Evolutionary conservation across 202 grass and related monocot species (phyloP).

Genomic region (Setaria italica): DNA sequence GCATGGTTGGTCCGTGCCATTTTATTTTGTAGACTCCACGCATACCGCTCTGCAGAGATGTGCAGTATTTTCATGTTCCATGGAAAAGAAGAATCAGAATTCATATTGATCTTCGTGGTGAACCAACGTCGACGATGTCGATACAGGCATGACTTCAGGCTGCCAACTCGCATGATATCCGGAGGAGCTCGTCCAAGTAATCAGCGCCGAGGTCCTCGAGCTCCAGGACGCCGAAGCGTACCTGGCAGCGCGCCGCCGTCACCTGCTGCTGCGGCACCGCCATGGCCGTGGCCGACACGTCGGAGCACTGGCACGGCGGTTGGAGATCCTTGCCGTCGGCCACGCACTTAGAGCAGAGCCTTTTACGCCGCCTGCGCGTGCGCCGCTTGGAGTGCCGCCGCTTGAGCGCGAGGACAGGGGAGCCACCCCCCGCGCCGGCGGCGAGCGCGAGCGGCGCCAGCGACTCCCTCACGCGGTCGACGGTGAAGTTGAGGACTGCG

Average conservation of each 20-base stretch:
- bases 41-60: too few relatives aligned
- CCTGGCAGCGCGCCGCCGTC: background rate
- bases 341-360: too few relatives aligned
- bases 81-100: too few relatives aligned
- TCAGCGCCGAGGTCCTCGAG: background rate
- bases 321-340: background rate
- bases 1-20: too few relatives aligned
- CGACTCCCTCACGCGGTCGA: background rate
- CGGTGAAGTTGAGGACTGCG: background rate
- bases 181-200: background rate
- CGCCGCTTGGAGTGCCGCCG: background rate
- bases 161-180: background rate
- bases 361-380: background rate
- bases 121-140: too few relatives aligned
- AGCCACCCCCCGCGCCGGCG: background rate
- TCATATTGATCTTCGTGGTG: too few relatives aligned
- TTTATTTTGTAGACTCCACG: too few relatives aligned
- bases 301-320: background rate
- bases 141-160: background rate
- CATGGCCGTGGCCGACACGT: background rate
- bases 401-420: slow-evolving; percentile 8
- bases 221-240: background rate
- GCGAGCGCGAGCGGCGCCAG: background rate
- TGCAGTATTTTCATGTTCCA: too few relatives aligned
- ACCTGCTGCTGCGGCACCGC: background rate